Evolutionary conservation across 345 rosid species (phyloP).

Genomic region (Salix arbutifolia): DNA sequence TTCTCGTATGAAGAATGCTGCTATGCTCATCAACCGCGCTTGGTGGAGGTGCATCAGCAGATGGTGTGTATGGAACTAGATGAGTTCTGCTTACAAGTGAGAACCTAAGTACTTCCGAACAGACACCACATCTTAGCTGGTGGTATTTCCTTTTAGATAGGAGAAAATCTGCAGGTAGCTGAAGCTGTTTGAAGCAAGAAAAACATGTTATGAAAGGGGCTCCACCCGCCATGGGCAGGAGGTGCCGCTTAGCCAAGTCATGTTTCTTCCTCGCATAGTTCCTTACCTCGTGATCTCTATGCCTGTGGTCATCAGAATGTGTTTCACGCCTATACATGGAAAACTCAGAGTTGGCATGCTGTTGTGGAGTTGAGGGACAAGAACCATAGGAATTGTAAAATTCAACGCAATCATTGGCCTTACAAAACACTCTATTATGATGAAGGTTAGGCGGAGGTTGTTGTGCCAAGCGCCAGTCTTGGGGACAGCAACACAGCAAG

Average conservation of each 20-base stretch:
- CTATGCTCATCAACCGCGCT: slow-evolving; percentile 29
- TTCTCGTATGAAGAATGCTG: slow-evolving; percentile 15
- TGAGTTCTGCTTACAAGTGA: slow-evolving; percentile 55
- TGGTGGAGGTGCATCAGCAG: slow-evolving; percentile 27
- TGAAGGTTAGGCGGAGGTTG: slow-evolving; percentile 21
- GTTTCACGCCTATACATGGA: slow-evolving; percentile 33
- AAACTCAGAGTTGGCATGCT: slow-evolving; percentile 41
- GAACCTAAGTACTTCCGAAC: slow-evolving; percentile 57
- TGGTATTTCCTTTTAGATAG: slow-evolving; percentile 54
- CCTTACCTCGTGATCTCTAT: slow-evolving; percentile 34
- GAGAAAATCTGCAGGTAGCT: slow-evolving; percentile 80
- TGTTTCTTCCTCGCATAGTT: slow-evolving; percentile 42
- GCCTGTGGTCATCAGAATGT: slow-evolving; percentile 47
- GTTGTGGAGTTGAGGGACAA: slow-evolving; percentile 57
- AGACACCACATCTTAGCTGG: slow-evolving; percentile 69
- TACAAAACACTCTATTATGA: slow-evolving; percentile 22
- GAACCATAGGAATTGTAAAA: slow-evolving; percentile 41
- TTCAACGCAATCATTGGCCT: slow-evolving; percentile 28
- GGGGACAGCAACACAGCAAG: slow-evolving; percentile 32
- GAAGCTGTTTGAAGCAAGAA: slow-evolving; percentile 50
- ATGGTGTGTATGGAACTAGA: slow-evolving; percentile 41
- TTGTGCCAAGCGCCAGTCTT: slow-evolving; percentile 39
- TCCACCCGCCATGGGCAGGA: slow-evolving; percentile 76
- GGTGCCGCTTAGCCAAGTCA: slow-evolving; percentile 49
- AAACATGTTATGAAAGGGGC: slow-evolving; percentile 71